Conservation (phyloP, 139 green algal species). For the Zygnema cylindricum region DNA sequence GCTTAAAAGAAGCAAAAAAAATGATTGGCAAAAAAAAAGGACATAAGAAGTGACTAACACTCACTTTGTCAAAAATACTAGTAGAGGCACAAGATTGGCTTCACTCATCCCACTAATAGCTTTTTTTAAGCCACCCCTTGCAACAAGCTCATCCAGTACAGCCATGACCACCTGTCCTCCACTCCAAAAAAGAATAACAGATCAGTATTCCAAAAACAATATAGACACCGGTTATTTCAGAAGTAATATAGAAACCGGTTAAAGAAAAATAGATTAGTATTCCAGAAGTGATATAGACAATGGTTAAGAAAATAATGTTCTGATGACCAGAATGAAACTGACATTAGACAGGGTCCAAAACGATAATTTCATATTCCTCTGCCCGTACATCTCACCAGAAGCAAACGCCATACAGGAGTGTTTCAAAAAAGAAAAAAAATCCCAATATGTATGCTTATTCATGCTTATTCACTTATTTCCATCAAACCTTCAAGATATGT, state of each 20-base stretch:
- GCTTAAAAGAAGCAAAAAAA: too few species aligned
- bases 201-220: background rate
- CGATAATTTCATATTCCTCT: too few species aligned
- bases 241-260: background rate
- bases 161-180: conserved; percentile 76
- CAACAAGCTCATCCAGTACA: conserved; percentile 84
- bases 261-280: background rate
- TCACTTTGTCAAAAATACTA: conserved; percentile 70
- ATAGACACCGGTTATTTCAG: background rate
- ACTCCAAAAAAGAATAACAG: background rate
- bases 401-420: too few species aligned
- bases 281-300: background rate
- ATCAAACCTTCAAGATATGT: too few species aligned
- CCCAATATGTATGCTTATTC: too few species aligned
- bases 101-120: conserved; percentile 73
- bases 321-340: background rate
- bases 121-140: conserved; percentile 69
- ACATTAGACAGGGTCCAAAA: background rate
- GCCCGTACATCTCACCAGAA: too few species aligned
- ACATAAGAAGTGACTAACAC: too few species aligned
- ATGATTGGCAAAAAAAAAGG: too few species aligned
- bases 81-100: conserved; percentile 69
- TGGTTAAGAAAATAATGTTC: background rate
- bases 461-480: too few species aligned
- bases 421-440: too few species aligned